Evolutionary conservation across 2,329 filamentous ascomycete species (phyloP).

Genomic region (Aspergillus tubingensis): DNA sequence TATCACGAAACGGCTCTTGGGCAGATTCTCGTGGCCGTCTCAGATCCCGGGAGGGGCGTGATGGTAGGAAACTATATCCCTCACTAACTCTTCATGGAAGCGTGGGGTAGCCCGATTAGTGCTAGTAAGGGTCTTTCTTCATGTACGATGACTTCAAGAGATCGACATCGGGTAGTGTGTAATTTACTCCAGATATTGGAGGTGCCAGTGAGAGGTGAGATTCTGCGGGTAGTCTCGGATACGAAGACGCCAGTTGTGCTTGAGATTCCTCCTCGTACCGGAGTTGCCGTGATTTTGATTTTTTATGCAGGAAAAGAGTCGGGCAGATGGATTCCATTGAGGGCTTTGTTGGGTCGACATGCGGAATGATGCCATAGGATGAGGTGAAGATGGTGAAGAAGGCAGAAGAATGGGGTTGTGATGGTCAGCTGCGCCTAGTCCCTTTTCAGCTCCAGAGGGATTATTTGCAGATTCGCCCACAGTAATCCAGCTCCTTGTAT

Average conservation of each 20-base stretch:
- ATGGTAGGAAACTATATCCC: neutral
- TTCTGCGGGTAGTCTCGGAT: neutral
- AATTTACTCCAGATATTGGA: neutral
- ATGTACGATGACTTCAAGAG: neutral
- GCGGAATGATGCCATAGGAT: neutral
- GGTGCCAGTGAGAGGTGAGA: neutral
- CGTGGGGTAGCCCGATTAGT: neutral
- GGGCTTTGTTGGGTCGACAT: neutral
- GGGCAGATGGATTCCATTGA: neutral
- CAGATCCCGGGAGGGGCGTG: neutral
- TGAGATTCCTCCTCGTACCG: neutral
- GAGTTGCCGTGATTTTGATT: neutral
- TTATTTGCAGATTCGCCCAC: neutral
- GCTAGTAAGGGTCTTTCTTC: neutral
- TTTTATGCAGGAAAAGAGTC: neutral
- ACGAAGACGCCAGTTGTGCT: neutral
- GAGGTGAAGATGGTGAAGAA: neutral
- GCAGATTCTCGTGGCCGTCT: neutral
- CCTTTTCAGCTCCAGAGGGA: neutral
- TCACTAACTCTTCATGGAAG: neutral
- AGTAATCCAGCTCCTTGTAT: too few species aligned
- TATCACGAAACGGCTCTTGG: neutral
- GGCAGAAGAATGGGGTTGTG: too few species aligned
- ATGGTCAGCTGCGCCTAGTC: neutral
- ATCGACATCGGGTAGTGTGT: neutral